A percentile compares a stretch with the other conserved stretches of the same genome.
phyloP scores from a whole-genome alignment of 352 stramenopile genomes.

The Phytophthora tentaculata region DNA sequence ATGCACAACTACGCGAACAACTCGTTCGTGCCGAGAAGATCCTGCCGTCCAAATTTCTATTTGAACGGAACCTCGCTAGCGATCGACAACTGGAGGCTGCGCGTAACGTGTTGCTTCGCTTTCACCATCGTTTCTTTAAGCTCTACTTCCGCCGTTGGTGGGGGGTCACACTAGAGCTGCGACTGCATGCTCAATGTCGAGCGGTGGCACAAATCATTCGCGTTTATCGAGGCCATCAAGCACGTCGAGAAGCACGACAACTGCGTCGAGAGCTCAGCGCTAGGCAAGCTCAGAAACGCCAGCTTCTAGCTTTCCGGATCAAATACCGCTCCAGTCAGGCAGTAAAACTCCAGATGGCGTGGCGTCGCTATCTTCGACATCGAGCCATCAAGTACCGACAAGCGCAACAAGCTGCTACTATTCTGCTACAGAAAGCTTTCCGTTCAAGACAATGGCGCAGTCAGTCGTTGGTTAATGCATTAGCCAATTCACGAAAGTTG shows the following conservation, averaged over 20 bases:
- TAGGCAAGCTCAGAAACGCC: slow-evolving; percentile 34
- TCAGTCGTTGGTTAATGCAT: slow-evolving; percentile 46
- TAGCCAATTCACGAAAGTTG: slow-evolving; percentile 42
- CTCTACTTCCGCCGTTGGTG: slow-evolving; percentile 54
- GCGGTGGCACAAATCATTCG: slow-evolving; percentile 42
- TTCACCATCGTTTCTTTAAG: slow-evolving; percentile 61
- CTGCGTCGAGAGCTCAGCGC: slow-evolving; percentile 35
- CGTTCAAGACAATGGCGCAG: slow-evolving; percentile 39
- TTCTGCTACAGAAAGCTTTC: slow-evolving; percentile 47
- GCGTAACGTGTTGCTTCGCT: slow-evolving; percentile 44
- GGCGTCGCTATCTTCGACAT: slow-evolving; percentile 42
- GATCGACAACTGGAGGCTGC: slow-evolving; percentile 54
- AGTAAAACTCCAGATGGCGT: slow-evolving; percentile 57
- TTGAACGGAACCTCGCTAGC: slow-evolving; percentile 58
- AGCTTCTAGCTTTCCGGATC: slow-evolving; percentile 48
- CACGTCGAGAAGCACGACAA: slow-evolving; percentile 28
- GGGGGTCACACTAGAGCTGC: slow-evolving; percentile 23
- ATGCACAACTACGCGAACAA: slow-evolving; percentile 34
- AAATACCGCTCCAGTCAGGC: slow-evolving; percentile 54
- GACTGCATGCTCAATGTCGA: slow-evolving; percentile 35
- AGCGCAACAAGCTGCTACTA: slow-evolving; percentile 34
- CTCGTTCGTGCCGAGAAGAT: slow-evolving; percentile 42
- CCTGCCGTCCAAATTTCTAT: slow-evolving; percentile 60
- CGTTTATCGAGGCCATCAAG: slow-evolving; percentile 52
- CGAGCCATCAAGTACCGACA: slow-evolving; percentile 29